These are phyloP conservation scores for Candida pini DNA, from an alignment of 805 yeast genomes.

Conservation along the genomic window DNA sequence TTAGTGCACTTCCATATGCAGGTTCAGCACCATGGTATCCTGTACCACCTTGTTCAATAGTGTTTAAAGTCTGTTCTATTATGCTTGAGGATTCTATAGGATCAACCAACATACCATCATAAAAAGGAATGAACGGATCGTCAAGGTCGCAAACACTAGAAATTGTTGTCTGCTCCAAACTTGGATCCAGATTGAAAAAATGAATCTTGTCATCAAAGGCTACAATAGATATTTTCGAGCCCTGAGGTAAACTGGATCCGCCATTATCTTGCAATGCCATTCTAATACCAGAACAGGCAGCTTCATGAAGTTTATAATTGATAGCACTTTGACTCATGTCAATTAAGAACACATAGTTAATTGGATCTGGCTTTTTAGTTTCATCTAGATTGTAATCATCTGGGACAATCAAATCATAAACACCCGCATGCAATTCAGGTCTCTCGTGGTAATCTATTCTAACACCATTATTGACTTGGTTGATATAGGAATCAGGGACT, in stretches of 20 bases:
- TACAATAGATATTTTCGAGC: constrained; percentile 60
- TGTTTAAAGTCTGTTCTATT: constrained; percentile 62
- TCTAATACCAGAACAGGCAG: constrained; percentile 67
- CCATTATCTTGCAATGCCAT: constrained; percentile 39
- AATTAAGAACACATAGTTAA: constrained; percentile 67
- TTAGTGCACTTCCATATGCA: constrained; percentile 73
- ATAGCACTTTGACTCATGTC: constrained; percentile 61
- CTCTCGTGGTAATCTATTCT: constrained; percentile 58
- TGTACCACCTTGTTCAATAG: constrained; percentile 43
- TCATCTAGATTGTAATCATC: constrained; percentile 54
- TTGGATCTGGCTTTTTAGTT: constrained; percentile 31
- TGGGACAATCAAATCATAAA: constrained; percentile 82
- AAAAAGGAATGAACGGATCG: constrained; percentile 79
- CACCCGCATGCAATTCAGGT: constrained; percentile 78
- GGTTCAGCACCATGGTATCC: constrained; percentile 49
- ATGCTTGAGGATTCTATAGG: constrained; percentile 59
- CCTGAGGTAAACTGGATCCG: constrained; percentile 28
- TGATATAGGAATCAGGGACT: constrained; percentile 60
- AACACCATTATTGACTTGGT: constrained; percentile 58
- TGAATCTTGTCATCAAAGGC: constrained; percentile 70
- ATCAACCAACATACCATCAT: constrained; percentile 72
- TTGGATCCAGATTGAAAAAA: constrained; percentile 62
- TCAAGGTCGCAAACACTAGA: constrained; percentile 63
- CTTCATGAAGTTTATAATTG: constrained; percentile 52
- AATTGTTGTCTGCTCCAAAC: constrained; percentile 50